Conservation (phyloP, 2,329 filamentous ascomycete species). For the Alternaria triticina region DNA sequence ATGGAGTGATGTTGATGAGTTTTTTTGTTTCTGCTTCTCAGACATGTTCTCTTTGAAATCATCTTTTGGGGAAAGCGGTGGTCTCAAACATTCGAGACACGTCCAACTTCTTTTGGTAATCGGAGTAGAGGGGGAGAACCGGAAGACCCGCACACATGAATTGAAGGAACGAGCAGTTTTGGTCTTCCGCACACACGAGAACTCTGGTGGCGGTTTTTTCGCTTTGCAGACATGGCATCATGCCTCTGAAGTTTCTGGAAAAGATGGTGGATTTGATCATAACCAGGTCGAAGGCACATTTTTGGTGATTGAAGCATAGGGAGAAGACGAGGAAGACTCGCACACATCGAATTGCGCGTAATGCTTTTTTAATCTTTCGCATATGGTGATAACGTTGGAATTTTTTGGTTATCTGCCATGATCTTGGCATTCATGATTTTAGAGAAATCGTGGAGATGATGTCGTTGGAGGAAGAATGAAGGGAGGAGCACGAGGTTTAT, state of each 20-base stretch:
- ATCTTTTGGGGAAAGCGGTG: no score
- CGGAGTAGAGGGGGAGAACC: not conserved
- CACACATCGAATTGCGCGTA: not conserved
- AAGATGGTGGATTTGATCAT: not conserved
- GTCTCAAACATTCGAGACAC: no score
- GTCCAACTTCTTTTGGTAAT: no score
- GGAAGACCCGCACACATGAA: not conserved
- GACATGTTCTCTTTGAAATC: no score
- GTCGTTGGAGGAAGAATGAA: not conserved
- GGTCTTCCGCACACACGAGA: not conserved
- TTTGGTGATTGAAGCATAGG: not conserved
- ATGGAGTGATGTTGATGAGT: not conserved
- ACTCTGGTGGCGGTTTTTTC: not conserved
- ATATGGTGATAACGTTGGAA: not conserved
- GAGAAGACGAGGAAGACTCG: not conserved
- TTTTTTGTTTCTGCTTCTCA: not conserved
- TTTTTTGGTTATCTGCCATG: not conserved
- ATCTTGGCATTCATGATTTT: fast-evolving
- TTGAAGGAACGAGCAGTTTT: fast-evolving
- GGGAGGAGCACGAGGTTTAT: not conserved
- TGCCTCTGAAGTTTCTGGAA: fast-evolving
- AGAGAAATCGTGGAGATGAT: not conserved
- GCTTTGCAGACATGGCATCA: not conserved
- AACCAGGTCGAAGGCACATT: not conserved
- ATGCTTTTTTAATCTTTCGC: not conserved